Evolutionary conservation across 306 rosid genomes (phyloP).

Genomic region (Dicorynia guianensis): DNA sequence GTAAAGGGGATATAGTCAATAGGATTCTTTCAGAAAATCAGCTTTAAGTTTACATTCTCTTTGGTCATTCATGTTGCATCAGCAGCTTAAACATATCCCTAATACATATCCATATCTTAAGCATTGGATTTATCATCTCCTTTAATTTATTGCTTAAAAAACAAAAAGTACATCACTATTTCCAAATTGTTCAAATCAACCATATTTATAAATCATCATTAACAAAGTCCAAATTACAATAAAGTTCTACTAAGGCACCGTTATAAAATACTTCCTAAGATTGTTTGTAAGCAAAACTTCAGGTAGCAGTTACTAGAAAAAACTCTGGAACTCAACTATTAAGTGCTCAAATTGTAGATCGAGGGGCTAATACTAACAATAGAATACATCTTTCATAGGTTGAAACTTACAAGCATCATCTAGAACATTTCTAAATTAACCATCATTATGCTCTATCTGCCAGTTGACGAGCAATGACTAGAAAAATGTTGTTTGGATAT

Average conservation of each 20-base stretch:
- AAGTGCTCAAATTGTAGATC: neutral
- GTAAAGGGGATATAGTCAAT: conserved; percentile 18
- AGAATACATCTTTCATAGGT: neutral
- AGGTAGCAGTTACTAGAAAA: neutral
- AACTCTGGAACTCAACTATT: neutral
- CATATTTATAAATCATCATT: neutral
- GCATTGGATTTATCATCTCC: conserved; percentile 4
- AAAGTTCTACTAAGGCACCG: neutral
- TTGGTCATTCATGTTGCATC: neutral
- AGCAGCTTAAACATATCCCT: conserved; percentile 10
- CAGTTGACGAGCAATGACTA: neutral
- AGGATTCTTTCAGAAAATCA: conserved; percentile 6
- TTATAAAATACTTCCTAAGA: neutral
- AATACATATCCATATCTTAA: conserved; percentile 4
- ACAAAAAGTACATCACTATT: neutral
- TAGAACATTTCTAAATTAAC: neutral
- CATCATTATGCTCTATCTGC: no score
- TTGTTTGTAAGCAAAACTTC: neutral
- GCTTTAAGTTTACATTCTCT: neutral
- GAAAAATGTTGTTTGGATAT: neutral
- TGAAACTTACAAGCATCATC: neutral
- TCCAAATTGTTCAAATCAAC: neutral
- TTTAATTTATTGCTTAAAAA: conserved; percentile 23
- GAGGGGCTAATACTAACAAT: neutral
- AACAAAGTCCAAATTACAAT: neutral